These are phyloP conservation scores for Zymoseptoria ardabiliae DNA, from an alignment of 2,329 filamentous ascomycete genomes.

Conservation along the genomic window DNA sequence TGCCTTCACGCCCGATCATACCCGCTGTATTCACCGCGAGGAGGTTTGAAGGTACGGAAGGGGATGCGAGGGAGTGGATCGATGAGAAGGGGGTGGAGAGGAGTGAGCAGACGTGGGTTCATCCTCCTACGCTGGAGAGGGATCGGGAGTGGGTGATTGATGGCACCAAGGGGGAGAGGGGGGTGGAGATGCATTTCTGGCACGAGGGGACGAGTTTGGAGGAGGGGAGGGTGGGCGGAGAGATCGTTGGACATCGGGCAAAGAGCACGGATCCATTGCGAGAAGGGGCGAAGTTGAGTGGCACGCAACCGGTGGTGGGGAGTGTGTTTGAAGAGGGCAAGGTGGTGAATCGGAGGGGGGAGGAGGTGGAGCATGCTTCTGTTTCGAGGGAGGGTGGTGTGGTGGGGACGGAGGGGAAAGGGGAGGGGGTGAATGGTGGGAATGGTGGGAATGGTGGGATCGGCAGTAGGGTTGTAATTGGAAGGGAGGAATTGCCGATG, in stretches of 20 bases:
- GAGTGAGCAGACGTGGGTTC: conserved; percentile 40
- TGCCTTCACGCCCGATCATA: neutral
- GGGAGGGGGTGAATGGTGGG: too few relatives aligned
- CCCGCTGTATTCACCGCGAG: conserved; percentile 30
- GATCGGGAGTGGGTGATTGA: conserved; percentile 25
- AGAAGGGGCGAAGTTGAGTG: neutral
- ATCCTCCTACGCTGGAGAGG: conserved; percentile 37
- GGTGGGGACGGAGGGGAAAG: too few relatives aligned
- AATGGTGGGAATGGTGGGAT: too few relatives aligned
- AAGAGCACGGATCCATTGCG: neutral
- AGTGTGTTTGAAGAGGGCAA: neutral
- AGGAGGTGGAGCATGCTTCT: neutral
- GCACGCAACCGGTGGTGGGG: neutral
- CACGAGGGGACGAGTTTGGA: neutral
- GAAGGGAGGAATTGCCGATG: neutral
- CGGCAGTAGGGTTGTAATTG: neutral
- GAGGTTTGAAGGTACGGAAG: conserved; percentile 32
- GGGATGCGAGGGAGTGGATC: conserved; percentile 34
- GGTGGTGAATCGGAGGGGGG: neutral
- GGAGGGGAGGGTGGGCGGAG: neutral
- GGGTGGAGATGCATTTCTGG: conserved; percentile 3
- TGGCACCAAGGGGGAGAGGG: neutral
- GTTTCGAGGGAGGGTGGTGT: too few relatives aligned
- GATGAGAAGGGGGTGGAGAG: conserved; percentile 35
- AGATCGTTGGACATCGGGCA: neutral